Evolutionary conservation across 139 green algal species (phyloP), one percentile per base, ranked within the genome.

Genomic region (Trebouxia sp.): DNA sequence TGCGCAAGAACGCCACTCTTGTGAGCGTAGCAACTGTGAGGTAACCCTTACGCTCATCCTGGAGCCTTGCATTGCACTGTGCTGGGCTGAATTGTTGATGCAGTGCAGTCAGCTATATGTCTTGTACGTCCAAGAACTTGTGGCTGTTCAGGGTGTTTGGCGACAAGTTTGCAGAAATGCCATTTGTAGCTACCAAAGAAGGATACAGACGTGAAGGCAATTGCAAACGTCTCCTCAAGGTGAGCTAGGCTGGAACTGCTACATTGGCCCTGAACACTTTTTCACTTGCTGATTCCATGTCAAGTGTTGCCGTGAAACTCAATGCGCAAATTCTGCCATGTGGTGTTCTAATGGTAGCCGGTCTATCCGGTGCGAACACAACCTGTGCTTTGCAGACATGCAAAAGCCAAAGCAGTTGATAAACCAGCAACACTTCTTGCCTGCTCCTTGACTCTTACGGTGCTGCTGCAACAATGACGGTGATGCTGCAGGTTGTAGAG

Each of bases 181-280:
- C 91, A 0, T 95, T 93, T 83, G 87, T 95, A 42, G 84, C 87
- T 22, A 95, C 91, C 1, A 75, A 83, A 26, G 79, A 92, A 28
- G 90, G 86, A 6, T 90, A 90, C 83, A 78, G 91, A 1, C 76
- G 90, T 0, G 87, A 85, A 1, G 91, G 90, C 14, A 84, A 95
- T 80, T 92, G 87, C 87, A 89, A 81, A 75, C 82, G 85, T 0
- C 82, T 95, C 5, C 83, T 94, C 41, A 84, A 87, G 83, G 90
- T 89, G 50, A 1, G 65, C 15, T 38, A 5, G 41, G 7, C 50
- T 28, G 3, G 17, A 5, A 37, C 66, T 47, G 74, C 26, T 5
- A 45, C 32, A 37, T 62, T 74, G 48, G 38, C n/a, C n/a, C n/a
- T n/a, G n/a, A n/a, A n/a, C n/a, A n/a, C n/a, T n/a, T 8, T 24